Conservation (phyloP, 169 alveolate genomes). For the Cryptosporidium felis region DNA sequence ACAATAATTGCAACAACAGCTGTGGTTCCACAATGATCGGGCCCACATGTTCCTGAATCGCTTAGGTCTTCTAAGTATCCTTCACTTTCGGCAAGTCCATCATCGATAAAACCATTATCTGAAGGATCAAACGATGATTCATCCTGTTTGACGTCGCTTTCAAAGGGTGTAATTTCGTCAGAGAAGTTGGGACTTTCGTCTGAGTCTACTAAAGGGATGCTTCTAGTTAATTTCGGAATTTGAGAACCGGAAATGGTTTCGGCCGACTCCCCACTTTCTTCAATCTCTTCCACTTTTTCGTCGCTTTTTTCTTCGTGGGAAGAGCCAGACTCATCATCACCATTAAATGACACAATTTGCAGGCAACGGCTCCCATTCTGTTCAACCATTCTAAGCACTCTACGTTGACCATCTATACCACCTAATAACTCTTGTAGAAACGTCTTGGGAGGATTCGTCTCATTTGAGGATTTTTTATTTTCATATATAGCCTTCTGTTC, state of each 20-base stretch:
- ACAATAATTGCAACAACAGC: conserved; percentile 86
- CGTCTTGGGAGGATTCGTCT: conserved; percentile 73
- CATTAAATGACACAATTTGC: conserved; percentile 77
- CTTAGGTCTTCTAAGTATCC: conserved; percentile 30
- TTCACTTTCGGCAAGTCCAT: conserved; percentile 77
- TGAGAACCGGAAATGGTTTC: conserved; percentile 20
- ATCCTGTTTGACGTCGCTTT: conserved; percentile 42
- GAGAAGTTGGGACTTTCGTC: neutral
- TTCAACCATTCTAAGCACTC: conserved; percentile 75
- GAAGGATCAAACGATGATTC: neutral
- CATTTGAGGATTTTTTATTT: conserved; percentile 48
- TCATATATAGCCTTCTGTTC: conserved; percentile 76
- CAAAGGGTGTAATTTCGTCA: conserved; percentile 35
- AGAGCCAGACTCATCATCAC: conserved; percentile 29
- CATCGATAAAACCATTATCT: conserved; percentile 63
- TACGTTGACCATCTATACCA: conserved; percentile 76
- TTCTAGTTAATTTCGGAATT: neutral
- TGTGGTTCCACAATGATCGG: conserved; percentile 87
- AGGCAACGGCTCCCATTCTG: conserved; percentile 77
- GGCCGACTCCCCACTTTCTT: conserved; percentile 41
- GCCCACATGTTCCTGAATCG: conserved; percentile 71
- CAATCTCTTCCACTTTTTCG: conserved; percentile 70
- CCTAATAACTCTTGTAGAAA: conserved; percentile 75
- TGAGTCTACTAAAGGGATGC: neutral
- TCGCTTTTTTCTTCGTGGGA: conserved; percentile 53